Percentiles rank a stretch among this genome's conserved stretches.
phyloP scores from a whole-genome alignment of 129 eudicot genomes.

The Gnaphalium uliginosum region DNA sequence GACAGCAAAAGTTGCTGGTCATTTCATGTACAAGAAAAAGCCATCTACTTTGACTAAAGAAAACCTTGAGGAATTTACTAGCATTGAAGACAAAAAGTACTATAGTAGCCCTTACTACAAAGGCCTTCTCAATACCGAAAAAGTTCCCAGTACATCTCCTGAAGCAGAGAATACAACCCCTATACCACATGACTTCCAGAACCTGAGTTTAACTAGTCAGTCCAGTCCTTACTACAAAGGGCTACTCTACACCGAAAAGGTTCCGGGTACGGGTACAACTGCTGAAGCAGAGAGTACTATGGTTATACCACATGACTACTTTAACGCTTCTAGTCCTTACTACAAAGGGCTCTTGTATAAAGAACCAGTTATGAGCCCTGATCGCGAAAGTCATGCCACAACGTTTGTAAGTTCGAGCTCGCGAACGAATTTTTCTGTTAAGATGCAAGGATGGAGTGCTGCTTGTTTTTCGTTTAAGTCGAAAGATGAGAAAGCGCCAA shows the following conservation, averaged over 20 bases:
- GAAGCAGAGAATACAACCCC: constrained; percentile 33
- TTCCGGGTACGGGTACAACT: constrained; percentile 12
- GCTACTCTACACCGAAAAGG: constrained; percentile 33
- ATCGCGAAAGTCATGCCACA: constrained; percentile 50
- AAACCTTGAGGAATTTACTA: constrained; percentile 28
- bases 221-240: constrained; percentile 36
- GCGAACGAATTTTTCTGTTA: constrained; percentile 42
- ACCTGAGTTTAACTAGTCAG: constrained; percentile 9
- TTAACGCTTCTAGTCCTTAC: constrained; percentile 31
- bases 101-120: constrained; percentile 40
- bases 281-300: constrained; percentile 36
- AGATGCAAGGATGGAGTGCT: constrained; percentile 55
- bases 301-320: constrained; percentile 23
- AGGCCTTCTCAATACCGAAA: constrained; percentile 38
- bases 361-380: constrained; percentile 40
- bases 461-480: constrained; percentile 43
- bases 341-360: constrained; percentile 40
- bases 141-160: constrained; percentile 18
- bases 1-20: constrained; percentile 15
- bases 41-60: constrained; percentile 35
- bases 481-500: constrained; percentile 35
- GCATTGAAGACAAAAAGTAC: constrained; percentile 26
- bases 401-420: constrained; percentile 42
- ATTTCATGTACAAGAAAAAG: constrained; percentile 16
- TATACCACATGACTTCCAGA: constrained; percentile 19